Conservation (phyloP, 441 rosid species). For the Erysimum pusillum region DNA sequence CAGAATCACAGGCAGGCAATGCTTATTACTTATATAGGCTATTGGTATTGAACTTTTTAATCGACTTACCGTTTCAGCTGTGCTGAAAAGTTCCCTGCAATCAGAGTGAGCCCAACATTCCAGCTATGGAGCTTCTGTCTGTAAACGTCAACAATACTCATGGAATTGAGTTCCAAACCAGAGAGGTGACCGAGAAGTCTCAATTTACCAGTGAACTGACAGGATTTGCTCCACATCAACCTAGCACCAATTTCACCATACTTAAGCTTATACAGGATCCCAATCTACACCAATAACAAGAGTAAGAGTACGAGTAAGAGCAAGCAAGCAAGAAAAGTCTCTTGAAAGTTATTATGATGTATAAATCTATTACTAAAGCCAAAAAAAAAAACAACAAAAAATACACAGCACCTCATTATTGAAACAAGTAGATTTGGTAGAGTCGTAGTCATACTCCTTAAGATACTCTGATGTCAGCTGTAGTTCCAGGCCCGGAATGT, state of each 20-base stretch:
- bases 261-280: not conserved
- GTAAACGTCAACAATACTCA: no score
- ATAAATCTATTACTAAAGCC: no score
- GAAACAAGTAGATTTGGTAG: not conserved
- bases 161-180: no score
- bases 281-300: not conserved
- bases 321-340: not conserved
- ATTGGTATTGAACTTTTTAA: not conserved
- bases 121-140: no score
- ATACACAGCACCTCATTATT: not conserved
- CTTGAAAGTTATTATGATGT: not conserved
- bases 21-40: not conserved
- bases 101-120: not conserved
- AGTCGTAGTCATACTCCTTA: not conserved
- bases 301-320: no score
- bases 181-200: no score
- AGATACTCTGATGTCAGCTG: not conserved
- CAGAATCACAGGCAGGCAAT: not conserved
- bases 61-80: not conserved
- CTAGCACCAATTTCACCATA: constrained; percentile 10
- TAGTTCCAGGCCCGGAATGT: not conserved
- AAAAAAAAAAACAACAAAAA: no score
- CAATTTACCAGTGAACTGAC: no score
- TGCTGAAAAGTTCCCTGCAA: not conserved
- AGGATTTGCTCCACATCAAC: not conserved